These are phyloP conservation scores for Neocucurbitaria cava DNA, from an alignment of 2,329 filamentous ascomycete species.

Conservation along the genomic window DNA sequence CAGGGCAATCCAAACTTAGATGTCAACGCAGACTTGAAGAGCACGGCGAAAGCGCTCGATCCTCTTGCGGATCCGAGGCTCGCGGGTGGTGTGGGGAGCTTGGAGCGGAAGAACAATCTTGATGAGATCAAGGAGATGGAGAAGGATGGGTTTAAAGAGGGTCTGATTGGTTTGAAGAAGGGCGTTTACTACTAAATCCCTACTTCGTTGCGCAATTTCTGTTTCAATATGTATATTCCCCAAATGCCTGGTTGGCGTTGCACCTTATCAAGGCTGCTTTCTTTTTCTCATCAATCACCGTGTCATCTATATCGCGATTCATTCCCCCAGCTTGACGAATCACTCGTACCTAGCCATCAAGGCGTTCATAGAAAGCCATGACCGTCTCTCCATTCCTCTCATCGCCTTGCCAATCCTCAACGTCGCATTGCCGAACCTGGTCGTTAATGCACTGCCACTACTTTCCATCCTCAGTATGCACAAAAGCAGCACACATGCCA, in stretches of 20 bases:
- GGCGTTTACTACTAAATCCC: constrained; percentile 32
- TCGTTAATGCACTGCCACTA: not conserved
- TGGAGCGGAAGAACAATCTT: constrained; percentile 25
- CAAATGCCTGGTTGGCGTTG: not conserved
- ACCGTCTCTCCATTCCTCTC: constrained; percentile 1
- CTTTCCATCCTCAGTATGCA: constrained; percentile 3
- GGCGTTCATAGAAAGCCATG: constrained; percentile 3
- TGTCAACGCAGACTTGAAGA: not conserved
- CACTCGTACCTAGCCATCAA: not conserved
- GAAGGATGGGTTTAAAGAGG: constrained; percentile 33
- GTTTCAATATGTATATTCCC: not conserved
- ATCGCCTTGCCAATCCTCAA: constrained; percentile 6
- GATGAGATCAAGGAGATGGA: constrained; percentile 32
- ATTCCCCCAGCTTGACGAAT: too few species aligned
- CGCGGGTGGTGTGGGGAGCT: constrained; percentile 34
- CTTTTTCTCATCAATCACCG: not conserved
- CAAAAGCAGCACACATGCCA: constrained; percentile 2
- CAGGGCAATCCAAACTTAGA: constrained; percentile 3
- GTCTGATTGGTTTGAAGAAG: constrained; percentile 44
- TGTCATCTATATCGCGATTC: too few species aligned
- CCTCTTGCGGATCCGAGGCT: constrained; percentile 19
- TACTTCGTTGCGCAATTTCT: not conserved
- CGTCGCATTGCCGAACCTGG: not conserved
- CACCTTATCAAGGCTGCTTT: not conserved
- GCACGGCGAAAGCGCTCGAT: constrained; percentile 4